These are phyloP conservation scores for Fagus sylvatica DNA, from an alignment of 306 rosid species.

Conservation along the genomic window DNA sequence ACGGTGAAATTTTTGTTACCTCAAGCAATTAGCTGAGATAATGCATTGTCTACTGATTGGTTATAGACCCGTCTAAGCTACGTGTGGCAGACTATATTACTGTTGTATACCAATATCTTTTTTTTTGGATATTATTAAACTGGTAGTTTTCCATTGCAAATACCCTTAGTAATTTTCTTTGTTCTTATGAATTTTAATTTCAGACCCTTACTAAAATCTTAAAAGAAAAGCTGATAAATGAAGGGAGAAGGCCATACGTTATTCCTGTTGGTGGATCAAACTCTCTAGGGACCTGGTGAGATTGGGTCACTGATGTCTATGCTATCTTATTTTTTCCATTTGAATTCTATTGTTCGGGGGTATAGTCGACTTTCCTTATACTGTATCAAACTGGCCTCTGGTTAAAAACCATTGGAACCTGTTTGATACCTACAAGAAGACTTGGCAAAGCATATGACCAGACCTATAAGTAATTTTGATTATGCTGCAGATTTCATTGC, in stretches of 20 bases:
- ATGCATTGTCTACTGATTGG: neutral
- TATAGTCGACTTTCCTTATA: neutral
- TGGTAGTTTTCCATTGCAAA: neutral
- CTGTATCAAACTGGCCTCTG: neutral
- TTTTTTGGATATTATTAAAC: neutral
- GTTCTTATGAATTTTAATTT: constrained; percentile 9
- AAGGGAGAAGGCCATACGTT: constrained; percentile 88
- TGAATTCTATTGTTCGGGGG: neutral
- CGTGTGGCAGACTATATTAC: neutral
- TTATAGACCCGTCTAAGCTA: neutral
- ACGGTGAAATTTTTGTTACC: constrained; percentile 9
- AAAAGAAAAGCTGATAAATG: constrained; percentile 68
- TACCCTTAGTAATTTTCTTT: neutral
- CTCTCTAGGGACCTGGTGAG: constrained; percentile 89
- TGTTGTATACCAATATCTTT: neutral
- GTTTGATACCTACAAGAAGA: neutral
- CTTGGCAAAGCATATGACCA: neutral
- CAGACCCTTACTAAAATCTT: constrained; percentile 67
- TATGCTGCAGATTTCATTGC: neutral
- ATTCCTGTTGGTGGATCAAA: constrained; percentile 96
- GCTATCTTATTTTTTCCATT: constrained; percentile 14
- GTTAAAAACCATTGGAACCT: neutral
- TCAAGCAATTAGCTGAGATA: neutral
- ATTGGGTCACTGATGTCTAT: constrained; percentile 18
- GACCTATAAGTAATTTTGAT: neutral